phyloP scores from a whole-genome alignment of 331 rosid species.

The Stylosanthes scabra region DNA sequence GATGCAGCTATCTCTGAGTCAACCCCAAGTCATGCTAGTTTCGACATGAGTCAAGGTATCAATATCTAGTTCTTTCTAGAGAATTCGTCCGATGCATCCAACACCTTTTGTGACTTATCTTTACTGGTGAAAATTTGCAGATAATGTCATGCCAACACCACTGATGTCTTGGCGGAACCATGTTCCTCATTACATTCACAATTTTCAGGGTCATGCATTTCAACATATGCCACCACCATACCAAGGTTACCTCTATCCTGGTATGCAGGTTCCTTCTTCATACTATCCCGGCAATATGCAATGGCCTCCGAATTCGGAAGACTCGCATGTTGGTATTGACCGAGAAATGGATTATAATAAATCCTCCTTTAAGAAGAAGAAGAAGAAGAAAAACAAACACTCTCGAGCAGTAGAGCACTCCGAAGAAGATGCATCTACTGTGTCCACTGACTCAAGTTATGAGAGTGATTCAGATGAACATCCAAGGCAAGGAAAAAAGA shows the following conservation, averaged over 20 bases:
- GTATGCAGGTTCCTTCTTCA: slow-evolving; percentile 82
- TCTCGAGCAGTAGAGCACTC: too few relatives aligned
- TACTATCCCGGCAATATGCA: slow-evolving; percentile 86
- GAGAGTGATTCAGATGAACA: slow-evolving; percentile 66
- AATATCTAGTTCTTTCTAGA: slow-evolving; percentile 10
- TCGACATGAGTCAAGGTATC: slow-evolving; percentile 82
- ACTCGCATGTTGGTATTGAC: slow-evolving; percentile 50
- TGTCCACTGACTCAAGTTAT: slow-evolving; percentile 62
- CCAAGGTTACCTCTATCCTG: slow-evolving; percentile 84
- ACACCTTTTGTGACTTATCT: neutral
- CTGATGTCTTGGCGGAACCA: slow-evolving; percentile 80
- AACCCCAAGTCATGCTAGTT: slow-evolving; percentile 83
- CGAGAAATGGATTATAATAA: slow-evolving; percentile 60
- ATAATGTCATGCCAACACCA: slow-evolving; percentile 54
- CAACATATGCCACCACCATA: slow-evolving; percentile 90
- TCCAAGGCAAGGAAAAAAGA: slow-evolving; percentile 57
- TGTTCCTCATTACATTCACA: slow-evolving; percentile 77
- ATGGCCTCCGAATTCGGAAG: slow-evolving; percentile 81
- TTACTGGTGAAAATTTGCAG: slow-evolving; percentile 55
- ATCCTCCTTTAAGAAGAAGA: slow-evolving; percentile 67
- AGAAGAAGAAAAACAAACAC: slow-evolving; percentile 60
- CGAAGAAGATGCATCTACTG: slow-evolving; percentile 63
- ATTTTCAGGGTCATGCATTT: slow-evolving; percentile 83
- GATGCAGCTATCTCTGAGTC: slow-evolving; percentile 73
- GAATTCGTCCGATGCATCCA: slow-evolving; percentile 5